Base-by-base conservation (phyloP, 768 basidiomycete genomes). In the Mycena latifolia region DNA sequence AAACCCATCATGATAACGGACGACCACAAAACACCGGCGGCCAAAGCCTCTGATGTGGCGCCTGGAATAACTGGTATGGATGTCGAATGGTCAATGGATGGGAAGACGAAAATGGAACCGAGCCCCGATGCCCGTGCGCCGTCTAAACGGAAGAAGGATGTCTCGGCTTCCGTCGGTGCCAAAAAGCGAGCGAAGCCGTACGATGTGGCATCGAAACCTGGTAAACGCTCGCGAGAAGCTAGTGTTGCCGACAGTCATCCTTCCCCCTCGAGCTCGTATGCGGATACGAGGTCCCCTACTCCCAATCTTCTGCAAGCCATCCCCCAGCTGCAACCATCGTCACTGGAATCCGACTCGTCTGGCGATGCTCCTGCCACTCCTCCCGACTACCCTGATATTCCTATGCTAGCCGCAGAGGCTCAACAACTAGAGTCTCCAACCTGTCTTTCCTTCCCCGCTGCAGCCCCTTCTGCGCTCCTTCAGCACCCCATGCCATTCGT, bases 1-100 rank as follows among this genome's bases (percentile, higher is more conserved):
- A 88, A 90, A 31, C 95, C 97, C 5, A 96, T 99, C 71, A 96
- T 99, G 91, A 99, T 99, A 70, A 99, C 97, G 2, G 98, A 99
- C 81, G 98, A 99, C 78, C 98, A 99, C 81, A 99, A 99, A 80
- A 95, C 81, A 5, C 71, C 77, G 52, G 77, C 52, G 68, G 63
- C 72, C 15, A 72, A 69, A 54, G 28, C 46, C 20, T 28, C 74
- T 66, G 84, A 80, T 54, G 76, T 80, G 35, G 57, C 72, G 15
- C 70, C 74, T 61, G 75, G 69, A n/a, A 75, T 80, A 37, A 67
- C 78, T 52, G 75, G 77, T 41, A 70, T 79, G 27, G 84, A 86
- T 56, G 73, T 81, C 41, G 87, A 88, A 29, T 90, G 89, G 89
- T 75, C 84, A 71, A 71, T 78, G 20, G 70, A 76, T 11, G 67